Percentiles rank a stretch among this genome's conserved stretches.
Conservation (phyloP, 495 filamentous ascomycete genomes). For the Talaromyces trachyspermus region DNA sequence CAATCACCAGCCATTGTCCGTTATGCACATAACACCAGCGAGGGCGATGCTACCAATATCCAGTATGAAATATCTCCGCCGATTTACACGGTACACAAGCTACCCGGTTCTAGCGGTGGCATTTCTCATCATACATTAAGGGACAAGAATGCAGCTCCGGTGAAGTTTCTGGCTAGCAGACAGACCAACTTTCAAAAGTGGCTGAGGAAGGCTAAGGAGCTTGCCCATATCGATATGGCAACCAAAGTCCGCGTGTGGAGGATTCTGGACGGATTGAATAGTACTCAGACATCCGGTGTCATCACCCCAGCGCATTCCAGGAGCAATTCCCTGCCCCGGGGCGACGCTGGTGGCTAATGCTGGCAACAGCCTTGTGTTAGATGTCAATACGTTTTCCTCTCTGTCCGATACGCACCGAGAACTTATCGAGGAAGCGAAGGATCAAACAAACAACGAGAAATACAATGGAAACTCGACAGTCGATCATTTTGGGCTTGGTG, state of each 20-base stretch:
- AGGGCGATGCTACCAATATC: constrained; percentile 53
- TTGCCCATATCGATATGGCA: constrained; percentile 53
- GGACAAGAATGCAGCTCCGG: constrained; percentile 49
- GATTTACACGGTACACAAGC: constrained; percentile 76
- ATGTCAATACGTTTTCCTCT: constrained; percentile 60
- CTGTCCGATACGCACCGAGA: constrained; percentile 66
- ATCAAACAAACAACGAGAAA: constrained; percentile 66
- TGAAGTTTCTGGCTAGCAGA: constrained; percentile 60
- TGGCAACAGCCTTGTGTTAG: constrained; percentile 62
- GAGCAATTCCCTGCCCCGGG: constrained; percentile 41
- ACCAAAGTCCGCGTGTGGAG: constrained; percentile 78
- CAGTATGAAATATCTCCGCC: constrained; percentile 81
- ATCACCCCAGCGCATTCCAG: constrained; percentile 55
- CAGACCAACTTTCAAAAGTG: constrained; percentile 63
- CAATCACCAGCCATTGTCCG: constrained; percentile 69
- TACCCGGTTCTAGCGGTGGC: constrained; percentile 48
- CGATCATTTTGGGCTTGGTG: constrained; percentile 53
- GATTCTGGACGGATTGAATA: constrained; percentile 46
- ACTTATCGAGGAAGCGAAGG: constrained; percentile 54
- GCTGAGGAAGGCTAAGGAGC: constrained; percentile 60
- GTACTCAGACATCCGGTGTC: constrained; percentile 36
- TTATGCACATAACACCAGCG: constrained; percentile 66
- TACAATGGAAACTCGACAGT: constrained; percentile 68
- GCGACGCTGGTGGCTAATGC: constrained; percentile 38
- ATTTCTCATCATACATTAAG: constrained; percentile 54